phyloP scores from a whole-genome alignment of 768 basidiomycete species.

The Mycena belliarum region DNA sequence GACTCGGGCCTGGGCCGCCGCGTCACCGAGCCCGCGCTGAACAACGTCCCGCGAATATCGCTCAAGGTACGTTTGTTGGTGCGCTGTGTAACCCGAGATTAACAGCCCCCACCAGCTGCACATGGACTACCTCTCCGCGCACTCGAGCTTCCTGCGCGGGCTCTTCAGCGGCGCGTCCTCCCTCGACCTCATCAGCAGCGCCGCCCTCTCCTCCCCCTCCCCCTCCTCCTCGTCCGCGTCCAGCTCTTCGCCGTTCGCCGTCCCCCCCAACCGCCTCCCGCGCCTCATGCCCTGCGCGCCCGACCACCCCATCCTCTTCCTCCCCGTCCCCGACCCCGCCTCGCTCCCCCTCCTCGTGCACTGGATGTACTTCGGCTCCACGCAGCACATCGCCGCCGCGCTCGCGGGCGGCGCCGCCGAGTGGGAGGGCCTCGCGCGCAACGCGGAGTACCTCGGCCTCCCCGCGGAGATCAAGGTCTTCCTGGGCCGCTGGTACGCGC shows the following conservation, averaged over 20 bases:
- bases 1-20: slow-evolving; percentile 46
- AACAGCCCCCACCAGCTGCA: slow-evolving; percentile 57
- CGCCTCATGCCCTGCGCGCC: slow-evolving; percentile 67
- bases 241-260: slow-evolving; percentile 33
- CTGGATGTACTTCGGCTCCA: slow-evolving; percentile 82
- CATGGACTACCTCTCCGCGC: slow-evolving; percentile 78
- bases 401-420: slow-evolving; percentile 64
- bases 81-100: too few species aligned
- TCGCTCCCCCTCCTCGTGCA: slow-evolving; percentile 74
- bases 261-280: slow-evolving; percentile 59
- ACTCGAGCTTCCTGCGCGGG: slow-evolving; percentile 71
- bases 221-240: too few species aligned
- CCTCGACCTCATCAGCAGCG: slow-evolving; percentile 52
- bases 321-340: slow-evolving; percentile 73
- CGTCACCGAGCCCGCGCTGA: slow-evolving; percentile 52
- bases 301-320: slow-evolving; percentile 67
- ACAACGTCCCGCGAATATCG: slow-evolving; percentile 56
- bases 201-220: slow-evolving; percentile 27
- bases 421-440: slow-evolving; percentile 88
- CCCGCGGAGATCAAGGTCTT: slow-evolving; percentile 75
- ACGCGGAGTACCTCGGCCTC: slow-evolving; percentile 86
- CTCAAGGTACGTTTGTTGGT: slow-evolving; percentile 66
- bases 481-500: slow-evolving; percentile 72
- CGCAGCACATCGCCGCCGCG: slow-evolving; percentile 62
- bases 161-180: slow-evolving; percentile 71